Percentiles rank a stretch among this genome's conserved stretches.
These are phyloP conservation scores for Rosa hybrid DNA, from an alignment of 331 rosid genomes.

Conservation along the genomic window DNA sequence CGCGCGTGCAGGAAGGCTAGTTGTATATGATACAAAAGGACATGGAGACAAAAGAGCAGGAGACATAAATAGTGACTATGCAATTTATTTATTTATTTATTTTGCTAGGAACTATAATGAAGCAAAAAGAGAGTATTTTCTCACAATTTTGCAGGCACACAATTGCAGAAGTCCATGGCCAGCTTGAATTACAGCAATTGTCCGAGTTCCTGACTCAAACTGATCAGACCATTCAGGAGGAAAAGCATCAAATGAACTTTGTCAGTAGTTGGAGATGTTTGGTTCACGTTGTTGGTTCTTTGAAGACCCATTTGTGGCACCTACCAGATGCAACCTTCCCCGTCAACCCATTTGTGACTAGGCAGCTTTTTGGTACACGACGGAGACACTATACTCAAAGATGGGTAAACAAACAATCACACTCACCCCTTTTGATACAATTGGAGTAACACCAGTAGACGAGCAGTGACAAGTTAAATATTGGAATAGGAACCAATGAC, in stretches of 20 bases:
- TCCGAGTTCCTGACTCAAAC: constrained; percentile 98
- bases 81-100: neutral
- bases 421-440: too few relatives aligned
- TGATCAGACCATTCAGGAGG: constrained; percentile 99
- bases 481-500: too few relatives aligned
- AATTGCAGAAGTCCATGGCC: constrained; percentile 98
- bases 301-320: constrained; percentile 99
- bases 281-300: constrained; percentile 93
- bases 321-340: constrained; percentile 97
- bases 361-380: too few relatives aligned
- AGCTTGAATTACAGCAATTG: constrained; percentile 98
- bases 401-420: too few relatives aligned
- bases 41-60: too few relatives aligned
- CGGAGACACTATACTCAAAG: too few relatives aligned
- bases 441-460: too few relatives aligned
- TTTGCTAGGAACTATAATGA: neutral
- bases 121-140: constrained; percentile 17
- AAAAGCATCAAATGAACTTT: constrained; percentile 98
- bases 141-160: constrained; percentile 98
- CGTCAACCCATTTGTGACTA: constrained; percentile 44
- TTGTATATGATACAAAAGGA: too few relatives aligned
- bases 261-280: constrained; percentile 96
- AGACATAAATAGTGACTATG: too few relatives aligned
- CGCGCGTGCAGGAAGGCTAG: too few relatives aligned
- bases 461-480: too few relatives aligned